Evolutionary conservation across 164 flowering plant species (phyloP).

Genomic region (Platanus orientalis): DNA sequence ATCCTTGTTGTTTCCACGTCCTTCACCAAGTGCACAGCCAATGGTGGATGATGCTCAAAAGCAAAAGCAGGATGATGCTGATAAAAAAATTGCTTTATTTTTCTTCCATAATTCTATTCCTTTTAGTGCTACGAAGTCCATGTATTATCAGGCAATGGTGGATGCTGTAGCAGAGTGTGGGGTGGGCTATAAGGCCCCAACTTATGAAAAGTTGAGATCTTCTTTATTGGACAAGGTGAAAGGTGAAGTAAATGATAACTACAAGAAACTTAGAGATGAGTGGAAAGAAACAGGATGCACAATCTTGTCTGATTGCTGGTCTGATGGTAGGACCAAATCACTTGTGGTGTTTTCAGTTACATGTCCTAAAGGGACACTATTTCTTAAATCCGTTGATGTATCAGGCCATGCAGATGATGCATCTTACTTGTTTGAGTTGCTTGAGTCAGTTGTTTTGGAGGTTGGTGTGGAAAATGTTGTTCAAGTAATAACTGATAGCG

Average conservation of each 20-base stretch:
- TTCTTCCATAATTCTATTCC: slow-evolving; percentile 64
- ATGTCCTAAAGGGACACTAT: slow-evolving; percentile 54
- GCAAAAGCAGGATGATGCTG: slow-evolving; percentile 52
- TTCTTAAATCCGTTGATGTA: slow-evolving; percentile 56
- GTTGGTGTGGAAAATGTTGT: slow-evolving; percentile 68
- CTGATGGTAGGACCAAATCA: slow-evolving; percentile 45
- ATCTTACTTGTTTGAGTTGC: slow-evolving; percentile 44
- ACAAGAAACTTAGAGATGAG: slow-evolving; percentile 37
- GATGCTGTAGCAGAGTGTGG: slow-evolving; percentile 65
- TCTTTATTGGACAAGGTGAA: slow-evolving; percentile 51
- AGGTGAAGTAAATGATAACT: slow-evolving; percentile 40
- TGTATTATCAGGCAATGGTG: slow-evolving; percentile 64
- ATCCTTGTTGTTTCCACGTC: slow-evolving; percentile 43
- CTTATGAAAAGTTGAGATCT: slow-evolving; percentile 47
- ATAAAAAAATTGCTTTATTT: slow-evolving; percentile 53
- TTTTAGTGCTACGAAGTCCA: slow-evolving; percentile 56
- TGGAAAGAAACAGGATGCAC: slow-evolving; percentile 74
- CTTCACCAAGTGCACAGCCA: slow-evolving; percentile 40
- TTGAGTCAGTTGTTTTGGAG: slow-evolving; percentile 54
- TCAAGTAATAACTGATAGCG: slow-evolving; percentile 62
- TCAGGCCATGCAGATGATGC: slow-evolving; percentile 56
- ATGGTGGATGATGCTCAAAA: slow-evolving; percentile 39
- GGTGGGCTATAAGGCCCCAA: slow-evolving; percentile 57
- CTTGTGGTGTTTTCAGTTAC: slow-evolving; percentile 47
- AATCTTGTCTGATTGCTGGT: slow-evolving; percentile 54